These are phyloP conservation scores for Anthoceros angustus DNA, from an alignment of 225 moss, liverwort and hornwort species.

Conservation along the genomic window DNA sequence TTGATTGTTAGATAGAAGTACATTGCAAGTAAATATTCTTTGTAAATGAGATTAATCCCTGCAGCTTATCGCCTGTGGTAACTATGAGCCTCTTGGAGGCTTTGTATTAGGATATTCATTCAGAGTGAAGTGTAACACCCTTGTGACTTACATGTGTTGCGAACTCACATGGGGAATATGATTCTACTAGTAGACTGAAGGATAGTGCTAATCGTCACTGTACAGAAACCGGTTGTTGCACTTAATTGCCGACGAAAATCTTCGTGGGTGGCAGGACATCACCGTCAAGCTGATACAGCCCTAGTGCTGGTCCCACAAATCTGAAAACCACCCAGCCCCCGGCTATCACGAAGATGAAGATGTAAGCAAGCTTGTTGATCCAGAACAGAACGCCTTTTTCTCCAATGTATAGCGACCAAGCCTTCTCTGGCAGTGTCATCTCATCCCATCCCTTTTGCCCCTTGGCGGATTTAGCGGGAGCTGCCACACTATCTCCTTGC, in stretches of 20 bases:
- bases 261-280: conserved; percentile 52
- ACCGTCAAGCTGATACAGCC: conserved; percentile 82
- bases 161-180: too few relatives aligned
- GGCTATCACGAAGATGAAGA: conserved; percentile 51
- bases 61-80: too few relatives aligned
- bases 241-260: conserved; percentile 26
- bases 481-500: conserved; percentile 19
- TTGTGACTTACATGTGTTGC: too few relatives aligned
- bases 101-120: too few relatives aligned
- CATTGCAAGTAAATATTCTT: neutral
- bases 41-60: too few relatives aligned
- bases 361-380: conserved; percentile 89
- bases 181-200: neutral
- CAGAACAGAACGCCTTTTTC: conserved; percentile 76
- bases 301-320: conserved; percentile 79
- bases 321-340: conserved; percentile 87
- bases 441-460: conserved; percentile 45
- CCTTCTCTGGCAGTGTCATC: conserved; percentile 49
- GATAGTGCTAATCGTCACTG: neutral
- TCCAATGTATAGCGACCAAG: conserved; percentile 65
- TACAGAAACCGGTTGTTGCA: neutral
- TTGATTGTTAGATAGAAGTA: neutral
- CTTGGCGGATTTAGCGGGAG: conserved; percentile 12
- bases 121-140: too few relatives aligned
- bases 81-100: too few relatives aligned